These are phyloP conservation scores for Amanita jacksonii DNA, from an alignment of 768 basidiomycete species.

Conservation along the genomic window DNA sequence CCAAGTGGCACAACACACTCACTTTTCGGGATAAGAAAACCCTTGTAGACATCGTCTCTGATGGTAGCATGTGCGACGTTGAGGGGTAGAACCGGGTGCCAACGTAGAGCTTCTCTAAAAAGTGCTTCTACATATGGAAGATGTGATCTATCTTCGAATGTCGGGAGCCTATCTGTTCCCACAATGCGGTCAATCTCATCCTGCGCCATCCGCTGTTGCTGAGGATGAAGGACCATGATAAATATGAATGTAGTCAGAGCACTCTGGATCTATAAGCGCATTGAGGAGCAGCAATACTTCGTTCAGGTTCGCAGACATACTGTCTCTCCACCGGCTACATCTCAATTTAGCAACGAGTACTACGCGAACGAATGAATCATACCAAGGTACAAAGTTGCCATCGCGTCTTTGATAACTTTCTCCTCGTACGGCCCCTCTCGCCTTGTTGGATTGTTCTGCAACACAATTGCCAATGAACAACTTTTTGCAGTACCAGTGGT, in stretches of 20 bases:
- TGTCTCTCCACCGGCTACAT: slow-evolving; percentile 5
- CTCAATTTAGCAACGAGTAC: background rate
- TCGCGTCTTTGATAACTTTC: background rate
- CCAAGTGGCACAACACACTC: background rate
- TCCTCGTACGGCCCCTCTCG: too few relatives aligned
- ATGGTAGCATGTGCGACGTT: slow-evolving; percentile 14
- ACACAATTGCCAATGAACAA: too few relatives aligned
- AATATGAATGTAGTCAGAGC: slow-evolving; percentile 8
- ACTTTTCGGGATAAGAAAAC: slow-evolving; percentile 15
- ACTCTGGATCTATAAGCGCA: background rate
- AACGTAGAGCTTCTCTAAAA: slow-evolving; percentile 11
- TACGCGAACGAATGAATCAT: background rate
- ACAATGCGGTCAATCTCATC: slow-evolving; percentile 13
- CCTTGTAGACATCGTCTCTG: too few relatives aligned
- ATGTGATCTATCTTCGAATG: slow-evolving; percentile 11
- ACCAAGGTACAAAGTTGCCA: background rate
- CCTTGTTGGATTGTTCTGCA: too few relatives aligned
- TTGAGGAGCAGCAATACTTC: background rate
- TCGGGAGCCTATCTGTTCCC: slow-evolving; percentile 13
- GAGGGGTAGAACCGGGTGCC: slow-evolving; percentile 12
- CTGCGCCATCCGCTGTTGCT: slow-evolving; percentile 11
- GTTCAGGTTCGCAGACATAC: background rate
- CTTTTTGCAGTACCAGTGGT: too few relatives aligned
- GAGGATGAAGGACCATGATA: slow-evolving; percentile 14
- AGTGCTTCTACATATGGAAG: slow-evolving; percentile 13